Base-by-base conservation (phyloP, 108 stramenopile species). In the Nannochloropsis oceanica region DNA sequence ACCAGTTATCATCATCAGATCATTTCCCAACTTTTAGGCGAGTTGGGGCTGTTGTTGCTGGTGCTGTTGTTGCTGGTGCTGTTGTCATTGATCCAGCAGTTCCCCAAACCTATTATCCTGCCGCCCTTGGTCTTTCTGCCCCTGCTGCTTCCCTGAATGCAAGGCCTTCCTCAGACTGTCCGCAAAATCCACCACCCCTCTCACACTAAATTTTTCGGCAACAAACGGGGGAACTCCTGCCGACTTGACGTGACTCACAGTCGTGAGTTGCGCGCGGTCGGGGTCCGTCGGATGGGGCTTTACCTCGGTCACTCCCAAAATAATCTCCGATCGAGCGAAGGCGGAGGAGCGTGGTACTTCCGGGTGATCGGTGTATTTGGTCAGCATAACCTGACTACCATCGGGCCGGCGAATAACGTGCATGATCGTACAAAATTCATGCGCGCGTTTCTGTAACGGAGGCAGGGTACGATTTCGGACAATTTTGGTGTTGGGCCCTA, bases 381-480 rank as follows among this genome's bases (percentile, higher is more conserved):
- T 73, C 59, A 73, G 59, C 59, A 73, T 73, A 7, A 73, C 59
- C n/a, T 73, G 59, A 73, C 22, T n/a, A 2, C 81, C 81, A 25
- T 43, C 42, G 24, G 42, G 34, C 13, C 81, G 84, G 14, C 84
- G 84, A 22, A 81, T 34, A 79, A 88, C 83, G 43, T 88, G 87
- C 87, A 88, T 88, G 26, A 88, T 84, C 44, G 87, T 88, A 84
- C 87, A 88, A 84, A 88, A 88, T 81, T 88, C 87, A 82, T 88
- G 87, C 44, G 84, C 80, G 84, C 84, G 84, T 20, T 46, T 81
- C 12, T 84, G 80, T 25, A 88, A 50, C 14, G 87, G 87, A 20
- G 87, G 87, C 81, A 84, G 81, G 25, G 87, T 84, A 43, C 81
- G 79, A 81, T 88, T 88, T 81, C 87, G 84, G 20, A 88, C 87